A percentile compares a stretch with the other conserved stretches of the same genome.
phyloP scores from a whole-genome alignment of 441 rosid genomes.

The Gossypium aridum region DNA sequence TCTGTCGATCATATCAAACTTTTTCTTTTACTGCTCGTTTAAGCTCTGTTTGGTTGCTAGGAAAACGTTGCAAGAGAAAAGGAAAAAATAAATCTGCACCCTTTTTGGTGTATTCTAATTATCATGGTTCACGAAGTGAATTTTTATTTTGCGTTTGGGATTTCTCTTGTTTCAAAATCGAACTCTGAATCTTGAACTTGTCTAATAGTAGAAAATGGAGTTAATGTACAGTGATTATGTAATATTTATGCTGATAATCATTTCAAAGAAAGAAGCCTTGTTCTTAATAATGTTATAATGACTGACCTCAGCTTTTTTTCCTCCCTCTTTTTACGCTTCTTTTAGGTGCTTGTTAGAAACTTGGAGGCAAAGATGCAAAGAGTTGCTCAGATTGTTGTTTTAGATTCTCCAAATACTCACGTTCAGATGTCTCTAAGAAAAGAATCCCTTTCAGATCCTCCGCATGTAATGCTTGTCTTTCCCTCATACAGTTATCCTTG shows the following conservation, averaged over 20 bases:
- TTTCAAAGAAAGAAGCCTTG: background rate
- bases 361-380: conserved; percentile 42
- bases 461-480: conserved; percentile 49
- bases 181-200: background rate
- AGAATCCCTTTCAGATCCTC: conserved; percentile 18
- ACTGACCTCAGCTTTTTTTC: background rate
- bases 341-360: conserved; percentile 62
- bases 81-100: background rate
- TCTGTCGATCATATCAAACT: background rate
- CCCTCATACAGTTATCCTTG: conserved; percentile 42
- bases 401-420: conserved; percentile 57
- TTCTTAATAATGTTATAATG: background rate
- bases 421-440: conserved; percentile 16
- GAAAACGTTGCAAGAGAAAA: background rate
- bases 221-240: background rate
- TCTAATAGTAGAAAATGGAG: background rate
- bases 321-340: background rate
- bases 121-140: background rate
- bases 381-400: conserved; percentile 61
- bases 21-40: background rate
- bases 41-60: background rate
- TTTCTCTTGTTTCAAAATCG: background rate
- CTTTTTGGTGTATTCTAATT: background rate
- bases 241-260: background rate
- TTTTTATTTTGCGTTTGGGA: background rate